These are phyloP conservation scores for Knufia fluminis DNA, from an alignment of 2,329 filamentous ascomycete species.

Conservation along the genomic window DNA sequence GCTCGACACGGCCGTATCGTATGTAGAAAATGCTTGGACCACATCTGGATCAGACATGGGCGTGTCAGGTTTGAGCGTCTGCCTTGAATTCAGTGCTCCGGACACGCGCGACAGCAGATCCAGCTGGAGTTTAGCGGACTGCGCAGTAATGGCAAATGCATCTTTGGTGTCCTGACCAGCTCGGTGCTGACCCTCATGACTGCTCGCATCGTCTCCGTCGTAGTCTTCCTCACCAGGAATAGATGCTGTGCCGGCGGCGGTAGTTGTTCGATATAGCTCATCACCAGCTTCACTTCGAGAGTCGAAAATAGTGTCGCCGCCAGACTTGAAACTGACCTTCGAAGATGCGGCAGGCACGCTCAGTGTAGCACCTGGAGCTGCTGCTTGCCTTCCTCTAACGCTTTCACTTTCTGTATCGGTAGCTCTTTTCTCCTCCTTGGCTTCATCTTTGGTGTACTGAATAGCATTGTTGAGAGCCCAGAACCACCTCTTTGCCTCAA, in stretches of 20 bases:
- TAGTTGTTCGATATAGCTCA: slow-evolving; percentile 41
- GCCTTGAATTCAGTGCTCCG: slow-evolving; percentile 42
- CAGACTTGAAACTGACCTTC: slow-evolving; percentile 41
- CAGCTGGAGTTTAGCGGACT: slow-evolving; percentile 85
- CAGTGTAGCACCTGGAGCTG: slow-evolving; percentile 28
- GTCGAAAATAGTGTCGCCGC: slow-evolving; percentile 44
- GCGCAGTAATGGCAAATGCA: slow-evolving; percentile 92
- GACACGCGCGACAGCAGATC: slow-evolving; percentile 81
- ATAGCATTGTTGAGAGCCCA: slow-evolving; percentile 99
- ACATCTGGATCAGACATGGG: slow-evolving; percentile 68
- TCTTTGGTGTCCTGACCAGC: slow-evolving; percentile 63
- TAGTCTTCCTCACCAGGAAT: slow-evolving; percentile 56
- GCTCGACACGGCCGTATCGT: slow-evolving; percentile 82
- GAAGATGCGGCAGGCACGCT: slow-evolving; percentile 31
- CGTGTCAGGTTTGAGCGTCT: slow-evolving; percentile 57
- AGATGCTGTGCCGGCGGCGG: slow-evolving; percentile 39
- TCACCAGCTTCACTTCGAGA: slow-evolving; percentile 46
- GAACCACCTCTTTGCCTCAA: slow-evolving; percentile 97
- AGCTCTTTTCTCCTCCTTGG: slow-evolving; percentile 73
- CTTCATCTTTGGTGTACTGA: slow-evolving; percentile 96
- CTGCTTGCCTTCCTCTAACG: slow-evolving; percentile 30
- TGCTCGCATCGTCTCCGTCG: slow-evolving; percentile 75
- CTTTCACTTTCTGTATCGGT: slow-evolving; percentile 56
- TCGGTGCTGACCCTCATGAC: slow-evolving; percentile 55
- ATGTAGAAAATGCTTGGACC: slow-evolving; percentile 68